Percentiles rank a stretch among this genome's conserved stretches.
Evolutionary conservation across 2,329 filamentous ascomycete genomes (phyloP).

Genomic region (Graphilbum ipis-grandicollis): DNA sequence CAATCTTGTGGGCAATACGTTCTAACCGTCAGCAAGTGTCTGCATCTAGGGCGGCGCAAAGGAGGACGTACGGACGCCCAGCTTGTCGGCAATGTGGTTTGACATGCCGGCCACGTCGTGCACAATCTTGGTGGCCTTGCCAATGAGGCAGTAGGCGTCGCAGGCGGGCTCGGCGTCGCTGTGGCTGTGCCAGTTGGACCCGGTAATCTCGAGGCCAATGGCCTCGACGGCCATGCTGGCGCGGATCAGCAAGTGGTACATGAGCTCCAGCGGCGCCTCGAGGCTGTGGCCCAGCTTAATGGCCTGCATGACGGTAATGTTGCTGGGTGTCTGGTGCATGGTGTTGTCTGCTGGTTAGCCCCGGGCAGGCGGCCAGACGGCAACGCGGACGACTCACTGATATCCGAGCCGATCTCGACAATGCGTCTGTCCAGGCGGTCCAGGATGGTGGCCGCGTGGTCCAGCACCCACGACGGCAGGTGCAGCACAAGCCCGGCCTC

Average conservation of each 20-base stretch:
- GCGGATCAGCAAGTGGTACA: background rate
- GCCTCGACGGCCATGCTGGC: background rate
- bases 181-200: no score
- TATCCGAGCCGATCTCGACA: background rate
- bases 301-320: background rate
- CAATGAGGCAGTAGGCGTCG: conserved; percentile 2
- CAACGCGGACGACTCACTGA: background rate
- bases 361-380: no score
- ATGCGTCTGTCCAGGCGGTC: background rate
- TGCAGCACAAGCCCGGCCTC: background rate
- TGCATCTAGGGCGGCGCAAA: no score
- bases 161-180: background rate
- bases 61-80: conserved; percentile 1
- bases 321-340: background rate
- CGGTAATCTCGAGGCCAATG: background rate
- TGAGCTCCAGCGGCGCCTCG: background rate
- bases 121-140: conserved; percentile 4
- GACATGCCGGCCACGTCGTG: background rate
- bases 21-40: no score
- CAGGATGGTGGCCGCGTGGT: background rate
- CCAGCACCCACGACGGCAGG: background rate
- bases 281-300: background rate
- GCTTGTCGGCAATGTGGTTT: background rate
- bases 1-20: background rate
- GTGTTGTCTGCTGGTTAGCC: conserved; percentile 2